Evolutionary conservation across 176 grass and related monocot genomes (phyloP).

Genomic region (Echinochloa phyllopogon): DNA sequence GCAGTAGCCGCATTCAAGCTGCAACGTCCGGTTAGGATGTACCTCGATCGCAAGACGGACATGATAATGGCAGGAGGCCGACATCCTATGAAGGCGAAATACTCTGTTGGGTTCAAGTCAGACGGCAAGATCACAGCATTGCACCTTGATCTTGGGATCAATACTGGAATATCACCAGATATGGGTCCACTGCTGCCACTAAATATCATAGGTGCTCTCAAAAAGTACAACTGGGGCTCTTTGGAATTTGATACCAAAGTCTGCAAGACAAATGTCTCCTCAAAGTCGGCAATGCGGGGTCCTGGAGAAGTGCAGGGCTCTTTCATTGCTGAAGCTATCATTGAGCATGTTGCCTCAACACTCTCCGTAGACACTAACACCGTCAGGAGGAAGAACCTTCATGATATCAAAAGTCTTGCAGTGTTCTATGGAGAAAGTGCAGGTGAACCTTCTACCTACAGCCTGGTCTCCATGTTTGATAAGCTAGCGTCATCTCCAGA

Average conservation of each 20-base stretch:
- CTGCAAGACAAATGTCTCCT: constrained; percentile 80
- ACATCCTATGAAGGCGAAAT: constrained; percentile 73
- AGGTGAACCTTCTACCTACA: constrained; percentile 65
- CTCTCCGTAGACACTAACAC: constrained; percentile 61
- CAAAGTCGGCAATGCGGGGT: constrained; percentile 68
- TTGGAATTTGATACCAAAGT: constrained; percentile 67
- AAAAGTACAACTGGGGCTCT: constrained; percentile 86
- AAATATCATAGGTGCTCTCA: constrained; percentile 49
- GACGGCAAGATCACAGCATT: constrained; percentile 73
- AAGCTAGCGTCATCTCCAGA: constrained; percentile 63
- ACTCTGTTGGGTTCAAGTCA: constrained; percentile 83
- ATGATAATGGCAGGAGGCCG: constrained; percentile 80
- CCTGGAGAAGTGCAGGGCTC: constrained; percentile 90
- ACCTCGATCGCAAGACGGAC: constrained; percentile 77
- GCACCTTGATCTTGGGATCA: constrained; percentile 66
- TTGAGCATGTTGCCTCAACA: constrained; percentile 72
- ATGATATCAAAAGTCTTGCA: constrained; percentile 62
- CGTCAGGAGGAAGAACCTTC: constrained; percentile 80
- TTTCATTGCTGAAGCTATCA: constrained; percentile 87
- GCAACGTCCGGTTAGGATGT: constrained; percentile 70
- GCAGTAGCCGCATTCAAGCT: constrained; percentile 75
- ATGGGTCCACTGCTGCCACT: background rate
- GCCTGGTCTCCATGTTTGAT: constrained; percentile 69
- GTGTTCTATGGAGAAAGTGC: constrained; percentile 47
- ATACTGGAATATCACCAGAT: constrained; percentile 65